Percentiles rank a stretch among this genome's conserved stretches.
phyloP scores from a whole-genome alignment of 78 protist species.

The Anaeramoeba flamelloides region DNA sequence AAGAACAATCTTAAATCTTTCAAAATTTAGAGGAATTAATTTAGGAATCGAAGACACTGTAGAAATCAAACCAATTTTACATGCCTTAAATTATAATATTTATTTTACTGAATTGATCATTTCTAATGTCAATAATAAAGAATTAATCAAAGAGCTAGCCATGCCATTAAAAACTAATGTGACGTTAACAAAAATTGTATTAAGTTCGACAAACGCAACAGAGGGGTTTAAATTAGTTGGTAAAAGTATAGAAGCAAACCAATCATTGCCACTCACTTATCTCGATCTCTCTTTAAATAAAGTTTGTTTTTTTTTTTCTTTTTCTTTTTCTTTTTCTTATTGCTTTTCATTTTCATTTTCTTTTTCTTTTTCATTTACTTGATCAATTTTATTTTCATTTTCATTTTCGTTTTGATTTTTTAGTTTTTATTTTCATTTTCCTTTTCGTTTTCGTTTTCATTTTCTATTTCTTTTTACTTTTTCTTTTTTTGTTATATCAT shows the following conservation, averaged over 20 bases:
- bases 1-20: background rate
- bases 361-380: too few relatives aligned
- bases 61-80: background rate
- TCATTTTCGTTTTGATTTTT: too few relatives aligned
- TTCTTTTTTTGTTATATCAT: too few relatives aligned
- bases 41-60: background rate
- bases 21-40: background rate
- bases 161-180: background rate
- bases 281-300: background rate
- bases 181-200: background rate
- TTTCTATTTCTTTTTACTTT: too few relatives aligned
- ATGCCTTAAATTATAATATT: background rate
- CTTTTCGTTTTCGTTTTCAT: too few relatives aligned
- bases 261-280: background rate
- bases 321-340: too few relatives aligned
- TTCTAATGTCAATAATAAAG: background rate
- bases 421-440: too few relatives aligned
- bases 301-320: too few relatives aligned
- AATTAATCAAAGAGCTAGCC: background rate
- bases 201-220: background rate
- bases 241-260: background rate
- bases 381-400: too few relatives aligned
- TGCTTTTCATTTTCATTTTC: too few relatives aligned
- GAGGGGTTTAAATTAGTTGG: background rate
- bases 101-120: background rate